These are phyloP conservation scores for Dryas drummondii DNA, from an alignment of 306 rosid species.

Conservation along the genomic window DNA sequence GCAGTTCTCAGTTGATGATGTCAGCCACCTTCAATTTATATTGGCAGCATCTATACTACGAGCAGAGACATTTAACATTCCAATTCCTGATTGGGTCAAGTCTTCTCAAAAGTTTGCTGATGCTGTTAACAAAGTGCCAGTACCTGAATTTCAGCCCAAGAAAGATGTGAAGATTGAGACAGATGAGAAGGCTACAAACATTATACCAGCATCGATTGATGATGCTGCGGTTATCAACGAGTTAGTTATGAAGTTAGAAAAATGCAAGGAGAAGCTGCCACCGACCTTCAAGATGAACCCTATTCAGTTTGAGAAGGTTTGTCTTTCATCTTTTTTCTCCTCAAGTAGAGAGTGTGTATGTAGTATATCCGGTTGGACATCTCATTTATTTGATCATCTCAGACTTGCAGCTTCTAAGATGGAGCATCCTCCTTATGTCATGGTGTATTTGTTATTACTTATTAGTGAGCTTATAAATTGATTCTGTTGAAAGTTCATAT, in stretches of 20 bases:
- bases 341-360: neutral
- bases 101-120: constrained; percentile 22
- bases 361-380: neutral
- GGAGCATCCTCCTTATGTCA: too few species aligned
- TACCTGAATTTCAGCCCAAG: constrained; percentile 28
- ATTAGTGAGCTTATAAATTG: neutral
- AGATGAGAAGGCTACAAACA: constrained; percentile 27
- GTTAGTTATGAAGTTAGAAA: constrained; percentile 17
- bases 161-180: constrained; percentile 29
- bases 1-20: constrained; percentile 23
- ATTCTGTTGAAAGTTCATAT: neutral
- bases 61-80: constrained; percentile 27
- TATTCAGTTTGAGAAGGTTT: constrained; percentile 32
- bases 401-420: neutral
- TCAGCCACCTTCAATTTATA: constrained; percentile 27
- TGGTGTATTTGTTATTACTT: neutral
- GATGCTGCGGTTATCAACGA: constrained; percentile 28
- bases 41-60: constrained; percentile 22
- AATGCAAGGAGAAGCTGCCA: constrained; percentile 23
- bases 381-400: neutral
- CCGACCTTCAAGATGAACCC: constrained; percentile 28
- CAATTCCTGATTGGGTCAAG: constrained; percentile 30
- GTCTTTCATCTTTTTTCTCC: neutral
- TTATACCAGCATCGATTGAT: constrained; percentile 25
- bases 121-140: constrained; percentile 25